Percentiles rank a stretch among this genome's conserved stretches.
Evolutionary conservation across 73 alveolate genomes (phyloP).

Genomic region (Tetrahymena borealis): DNA sequence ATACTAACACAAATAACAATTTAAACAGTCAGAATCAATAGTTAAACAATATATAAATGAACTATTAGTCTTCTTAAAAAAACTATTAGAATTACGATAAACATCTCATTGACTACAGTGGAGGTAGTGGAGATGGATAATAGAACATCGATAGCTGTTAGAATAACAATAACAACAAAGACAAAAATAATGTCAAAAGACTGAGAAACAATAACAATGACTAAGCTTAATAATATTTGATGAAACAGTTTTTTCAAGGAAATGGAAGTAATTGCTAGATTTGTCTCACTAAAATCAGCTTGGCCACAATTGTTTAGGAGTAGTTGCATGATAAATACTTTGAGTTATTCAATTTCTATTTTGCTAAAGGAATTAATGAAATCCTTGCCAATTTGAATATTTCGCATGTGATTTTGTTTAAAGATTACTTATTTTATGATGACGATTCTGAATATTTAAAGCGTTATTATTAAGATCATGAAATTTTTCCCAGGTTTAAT

Average conservation of each 20-base stretch:
- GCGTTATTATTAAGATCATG: constrained; percentile 23
- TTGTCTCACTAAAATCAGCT: background rate
- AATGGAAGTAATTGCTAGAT: background rate
- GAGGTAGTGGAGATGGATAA: background rate
- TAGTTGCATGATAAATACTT: constrained; percentile 6
- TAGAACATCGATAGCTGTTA: no score
- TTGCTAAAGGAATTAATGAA: constrained; percentile 36
- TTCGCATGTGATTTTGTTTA: constrained; percentile 28
- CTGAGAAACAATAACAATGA: background rate
- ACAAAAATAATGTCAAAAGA: background rate
- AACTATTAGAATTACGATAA: background rate
- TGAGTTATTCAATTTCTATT: constrained; percentile 29
- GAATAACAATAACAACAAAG: no score
- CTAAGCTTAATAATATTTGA: background rate
- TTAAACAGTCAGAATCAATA: background rate
- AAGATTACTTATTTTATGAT: constrained; percentile 13
- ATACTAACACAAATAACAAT: background rate
- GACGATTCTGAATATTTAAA: constrained; percentile 28
- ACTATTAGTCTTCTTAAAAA: background rate
- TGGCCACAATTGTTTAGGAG: background rate
- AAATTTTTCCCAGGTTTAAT: constrained; percentile 6
- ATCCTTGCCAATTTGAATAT: constrained; percentile 28
- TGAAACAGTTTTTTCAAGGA: background rate
- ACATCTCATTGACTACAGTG: background rate
- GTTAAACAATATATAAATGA: background rate